These are phyloP conservation scores for Plasmodium blacklocki DNA, from an alignment of 169 alveolate species.

Conservation along the genomic window DNA sequence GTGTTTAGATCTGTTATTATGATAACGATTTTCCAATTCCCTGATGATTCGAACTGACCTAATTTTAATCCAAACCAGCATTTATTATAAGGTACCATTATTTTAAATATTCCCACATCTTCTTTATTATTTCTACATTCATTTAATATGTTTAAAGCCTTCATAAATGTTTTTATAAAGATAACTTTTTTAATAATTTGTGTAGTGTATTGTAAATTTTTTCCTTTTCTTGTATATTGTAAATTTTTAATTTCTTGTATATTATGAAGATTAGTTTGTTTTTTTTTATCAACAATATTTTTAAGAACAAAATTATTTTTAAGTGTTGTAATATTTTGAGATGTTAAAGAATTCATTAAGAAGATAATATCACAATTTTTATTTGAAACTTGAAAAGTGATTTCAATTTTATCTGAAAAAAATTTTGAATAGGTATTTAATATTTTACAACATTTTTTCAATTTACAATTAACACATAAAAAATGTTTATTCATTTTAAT, in stretches of 20 bases:
- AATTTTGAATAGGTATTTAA: constrained; percentile 68
- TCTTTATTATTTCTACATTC: constrained; percentile 77
- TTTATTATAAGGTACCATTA: constrained; percentile 57
- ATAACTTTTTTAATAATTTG: constrained; percentile 37
- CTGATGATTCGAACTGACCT: constrained; percentile 75
- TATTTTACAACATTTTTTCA: constrained; percentile 72
- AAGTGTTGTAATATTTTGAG: constrained; percentile 43
- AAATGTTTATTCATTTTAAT: constrained; percentile 64
- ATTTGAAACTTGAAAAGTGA: constrained; percentile 32
- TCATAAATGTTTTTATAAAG: constrained; percentile 57
- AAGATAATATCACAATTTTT: constrained; percentile 64
- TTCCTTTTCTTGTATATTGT: not conserved
- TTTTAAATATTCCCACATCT: constrained; percentile 71
- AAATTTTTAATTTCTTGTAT: not conserved
- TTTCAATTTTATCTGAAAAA: constrained; percentile 41
- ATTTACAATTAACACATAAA: constrained; percentile 48
- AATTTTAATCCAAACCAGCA: constrained; percentile 72
- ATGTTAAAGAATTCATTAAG: constrained; percentile 51
- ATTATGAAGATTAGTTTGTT: constrained; percentile 3
- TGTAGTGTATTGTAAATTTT: not conserved
- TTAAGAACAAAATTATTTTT: constrained; percentile 69
- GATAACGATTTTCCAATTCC: constrained; percentile 65
- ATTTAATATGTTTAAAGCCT: constrained; percentile 64
- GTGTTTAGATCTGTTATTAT: constrained; percentile 50
- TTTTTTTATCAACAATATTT: constrained; percentile 36